Evolutionary conservation across 2,329 filamentous ascomycete genomes (phyloP), one percentile per base, ranked within the genome.

Genomic region (Nemania serpens): DNA sequence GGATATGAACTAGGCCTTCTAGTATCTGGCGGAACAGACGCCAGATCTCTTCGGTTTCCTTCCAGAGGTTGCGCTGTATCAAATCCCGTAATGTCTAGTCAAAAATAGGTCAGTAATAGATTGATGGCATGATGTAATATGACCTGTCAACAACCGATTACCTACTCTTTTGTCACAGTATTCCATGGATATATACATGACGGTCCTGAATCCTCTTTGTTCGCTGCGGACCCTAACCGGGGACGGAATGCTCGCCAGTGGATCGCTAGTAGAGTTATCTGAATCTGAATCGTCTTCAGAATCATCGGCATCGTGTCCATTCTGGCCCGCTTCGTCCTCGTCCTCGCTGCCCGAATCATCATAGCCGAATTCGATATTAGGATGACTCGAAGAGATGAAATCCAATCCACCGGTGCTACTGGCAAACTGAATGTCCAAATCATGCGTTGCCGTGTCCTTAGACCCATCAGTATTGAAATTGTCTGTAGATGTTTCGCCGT

Each of bases 171-270:
- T 95, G 74, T 98, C 94, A 71, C 95, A 99, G 68, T 97, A 96
- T 73, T 99, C 95, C 95, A 99, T 99, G 62, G 96, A 95, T 58
- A 99, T 98, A 74, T 97, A 99, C 43, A 99, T 82, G 6, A 93
- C 88, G 0, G 90, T 93, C 54, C 85, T 85, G 62, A 85, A 83
- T 3, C 85, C 77, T 45, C 83, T 80, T 57, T 83, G 80, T 43
- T 77, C 76, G 46, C 69, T 72, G 60, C 70, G 68, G 13, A 59
- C 68, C 63, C 67, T 71, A 11, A 68, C 66, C 43, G 59, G 69
- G 39, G 48, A 73, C 52, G 66, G 47, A 69, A 45, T 69, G 62
- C 29, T 66, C 62, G 10, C 59, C 62, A 15, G 58, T 58, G 41
- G 66, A 67, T 56, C 68, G 62, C 57, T 63, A 15, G 39, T 46